Conservation (phyloP, 495 filamentous ascomycete genomes). For the Hypoxylon fragiforme region DNA sequence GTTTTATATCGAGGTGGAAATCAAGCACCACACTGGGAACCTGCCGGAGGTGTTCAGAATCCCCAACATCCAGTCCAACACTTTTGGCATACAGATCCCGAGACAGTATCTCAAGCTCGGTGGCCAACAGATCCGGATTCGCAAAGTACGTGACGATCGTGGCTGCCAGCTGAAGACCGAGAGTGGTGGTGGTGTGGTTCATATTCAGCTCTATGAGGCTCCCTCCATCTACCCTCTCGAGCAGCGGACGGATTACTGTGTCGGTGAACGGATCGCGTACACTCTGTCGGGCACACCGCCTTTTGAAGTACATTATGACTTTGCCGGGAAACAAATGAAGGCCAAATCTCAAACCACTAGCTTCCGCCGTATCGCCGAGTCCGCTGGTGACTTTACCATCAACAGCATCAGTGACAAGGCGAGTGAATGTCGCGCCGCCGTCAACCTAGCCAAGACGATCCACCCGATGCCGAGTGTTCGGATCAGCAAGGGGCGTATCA, state of each 20-base stretch:
- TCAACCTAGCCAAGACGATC: slow-evolving; percentile 75
- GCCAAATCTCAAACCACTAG: slow-evolving; percentile 74
- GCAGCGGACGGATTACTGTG: slow-evolving; percentile 86
- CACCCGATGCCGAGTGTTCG: slow-evolving; percentile 89
- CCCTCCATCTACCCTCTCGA: slow-evolving; percentile 87
- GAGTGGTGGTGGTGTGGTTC: slow-evolving; percentile 68
- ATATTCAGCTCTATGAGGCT: slow-evolving; percentile 86
- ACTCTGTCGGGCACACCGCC: slow-evolving; percentile 84
- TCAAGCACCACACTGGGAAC: slow-evolving; percentile 83
- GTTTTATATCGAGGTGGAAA: slow-evolving; percentile 85
- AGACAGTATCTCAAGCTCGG: slow-evolving; percentile 79
- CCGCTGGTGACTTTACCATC: slow-evolving; percentile 84
- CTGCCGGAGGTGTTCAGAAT: slow-evolving; percentile 79
- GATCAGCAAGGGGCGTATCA: slow-evolving; percentile 77
- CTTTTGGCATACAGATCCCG: slow-evolving; percentile 80
- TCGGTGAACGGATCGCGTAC: slow-evolving; percentile 90
- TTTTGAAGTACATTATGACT: slow-evolving; percentile 91
- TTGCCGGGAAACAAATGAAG: slow-evolving; percentile 74
- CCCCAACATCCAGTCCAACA: slow-evolving; percentile 70
- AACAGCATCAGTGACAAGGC: slow-evolving; percentile 80
- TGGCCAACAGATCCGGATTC: slow-evolving; percentile 81
- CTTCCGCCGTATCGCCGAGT: slow-evolving; percentile 89
- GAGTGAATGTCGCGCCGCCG: slow-evolving; percentile 78
- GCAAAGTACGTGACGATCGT: slow-evolving; percentile 81
- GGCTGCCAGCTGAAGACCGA: slow-evolving; percentile 78